A percentile compares a stretch with the other conserved stretches of the same genome.
Conservation (phyloP, 352 stramenopile species). For the Peronosclerospora sorghi region DNA sequence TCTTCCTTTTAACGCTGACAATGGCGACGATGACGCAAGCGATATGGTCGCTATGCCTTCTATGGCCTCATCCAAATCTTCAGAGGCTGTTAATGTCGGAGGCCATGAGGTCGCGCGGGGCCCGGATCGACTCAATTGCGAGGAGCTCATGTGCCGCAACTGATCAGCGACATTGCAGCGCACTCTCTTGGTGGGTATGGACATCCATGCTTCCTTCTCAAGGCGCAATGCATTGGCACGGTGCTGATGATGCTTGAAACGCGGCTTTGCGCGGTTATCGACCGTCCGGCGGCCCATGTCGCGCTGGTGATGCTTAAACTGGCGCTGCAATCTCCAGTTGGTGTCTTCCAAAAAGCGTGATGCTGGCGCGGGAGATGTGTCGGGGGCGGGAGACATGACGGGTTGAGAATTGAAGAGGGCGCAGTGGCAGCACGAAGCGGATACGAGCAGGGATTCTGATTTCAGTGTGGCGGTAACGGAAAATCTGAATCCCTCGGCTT, state of each 20-base stretch:
- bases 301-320: slow-evolving; percentile 60
- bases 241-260: slow-evolving; percentile 29
- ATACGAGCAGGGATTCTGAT: slow-evolving; percentile 4
- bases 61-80: slow-evolving; percentile 24
- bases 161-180: slow-evolving; percentile 28
- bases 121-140: slow-evolving; percentile 33
- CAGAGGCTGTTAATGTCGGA: slow-evolving; percentile 10
- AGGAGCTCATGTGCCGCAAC: slow-evolving; percentile 10
- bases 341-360: slow-evolving; percentile 20
- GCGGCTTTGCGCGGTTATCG: slow-evolving; percentile 14
- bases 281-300: slow-evolving; percentile 29
- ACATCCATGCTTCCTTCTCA: slow-evolving; percentile 30
- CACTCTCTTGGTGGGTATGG: slow-evolving; percentile 12
- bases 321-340: slow-evolving; percentile 49
- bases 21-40: slow-evolving; percentile 38
- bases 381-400: slow-evolving; percentile 19
- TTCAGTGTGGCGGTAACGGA: slow-evolving; percentile 8
- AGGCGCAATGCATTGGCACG: slow-evolving; percentile 23
- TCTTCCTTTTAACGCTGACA: slow-evolving; percentile 18
- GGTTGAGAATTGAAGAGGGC: background rate
- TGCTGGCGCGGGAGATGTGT: slow-evolving; percentile 6
- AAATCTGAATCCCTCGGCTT: slow-evolving; percentile 4
- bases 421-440: slow-evolving; percentile 1
- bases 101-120: slow-evolving; percentile 48
- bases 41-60: slow-evolving; percentile 7